phyloP scores from a whole-genome alignment of 257 asterid species.

The Fraxinus cuspidata region DNA sequence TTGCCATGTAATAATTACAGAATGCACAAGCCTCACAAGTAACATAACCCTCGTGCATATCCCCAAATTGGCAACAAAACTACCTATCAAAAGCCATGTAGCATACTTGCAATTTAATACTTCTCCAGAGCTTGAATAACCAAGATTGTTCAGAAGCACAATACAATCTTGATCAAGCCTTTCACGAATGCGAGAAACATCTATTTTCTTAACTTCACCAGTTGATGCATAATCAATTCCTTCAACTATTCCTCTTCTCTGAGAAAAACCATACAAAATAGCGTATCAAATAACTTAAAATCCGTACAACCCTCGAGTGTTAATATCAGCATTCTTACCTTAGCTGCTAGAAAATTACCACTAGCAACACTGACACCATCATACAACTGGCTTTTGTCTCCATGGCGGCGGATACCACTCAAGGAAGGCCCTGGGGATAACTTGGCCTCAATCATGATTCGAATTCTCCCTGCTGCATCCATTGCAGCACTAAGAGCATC shows the following conservation, averaged over 20 bases:
- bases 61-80: conserved; percentile 49
- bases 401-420: conserved; percentile 81
- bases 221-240: conserved; percentile 85
- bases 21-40: conserved; percentile 17
- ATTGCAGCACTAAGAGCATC: conserved; percentile 86
- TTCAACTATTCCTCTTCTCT: conserved; percentile 92
- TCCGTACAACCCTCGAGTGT: not conserved
- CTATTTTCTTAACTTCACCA: conserved; percentile 95
- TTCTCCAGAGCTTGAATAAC: conserved; percentile 95
- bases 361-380: conserved; percentile 81
- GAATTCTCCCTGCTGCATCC: conserved; percentile 86
- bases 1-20: conserved; percentile 7
- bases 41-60: conserved; percentile 24
- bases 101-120: conserved; percentile 97
- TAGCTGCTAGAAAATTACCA: conserved; percentile 89
- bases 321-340: conserved; percentile 46
- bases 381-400: conserved; percentile 76
- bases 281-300: not conserved
- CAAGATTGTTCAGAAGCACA: conserved; percentile 78
- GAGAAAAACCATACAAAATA: conserved; percentile 26
- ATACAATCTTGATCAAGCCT: conserved; percentile 77
- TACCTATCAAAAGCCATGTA: conserved; percentile 58
- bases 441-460: conserved; percentile 78
- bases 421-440: conserved; percentile 95
- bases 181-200: conserved; percentile 78